These are phyloP conservation scores for Candida verbasci DNA, from an alignment of 805 yeast genomes.

Conservation along the genomic window DNA sequence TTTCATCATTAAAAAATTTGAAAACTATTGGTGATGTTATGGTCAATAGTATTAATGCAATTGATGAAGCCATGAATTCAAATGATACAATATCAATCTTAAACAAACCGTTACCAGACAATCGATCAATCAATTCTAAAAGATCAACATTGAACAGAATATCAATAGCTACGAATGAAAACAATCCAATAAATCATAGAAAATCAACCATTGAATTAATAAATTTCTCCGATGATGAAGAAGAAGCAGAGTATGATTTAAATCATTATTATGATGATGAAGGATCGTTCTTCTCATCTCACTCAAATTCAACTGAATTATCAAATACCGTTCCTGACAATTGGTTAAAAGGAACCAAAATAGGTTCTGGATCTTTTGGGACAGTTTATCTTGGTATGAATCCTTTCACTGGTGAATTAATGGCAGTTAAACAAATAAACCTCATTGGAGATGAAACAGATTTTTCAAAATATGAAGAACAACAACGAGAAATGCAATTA, in stretches of 20 bases:
- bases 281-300: background rate
- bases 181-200: slow-evolving; percentile 20
- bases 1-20: slow-evolving; percentile 13
- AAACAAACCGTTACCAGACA: slow-evolving; percentile 20
- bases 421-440: slow-evolving; percentile 96
- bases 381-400: slow-evolving; percentile 90
- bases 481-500: slow-evolving; percentile 76
- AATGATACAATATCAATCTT: slow-evolving; percentile 23
- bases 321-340: slow-evolving; percentile 47
- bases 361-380: slow-evolving; percentile 95
- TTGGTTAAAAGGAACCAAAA: slow-evolving; percentile 90
- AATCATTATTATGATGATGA: slow-evolving; percentile 9
- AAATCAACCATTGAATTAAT: slow-evolving; percentile 46
- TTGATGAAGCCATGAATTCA: slow-evolving; percentile 40
- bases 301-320: slow-evolving; percentile 4
- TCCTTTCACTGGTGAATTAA: slow-evolving; percentile 85
- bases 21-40: slow-evolving; percentile 64
- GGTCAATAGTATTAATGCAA: slow-evolving; percentile 51
- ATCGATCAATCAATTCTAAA: slow-evolving; percentile 13
- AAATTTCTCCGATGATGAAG: slow-evolving; percentile 37
- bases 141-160: slow-evolving; percentile 6
- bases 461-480: slow-evolving; percentile 54
- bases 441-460: slow-evolving; percentile 33
- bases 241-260: slow-evolving; percentile 21
- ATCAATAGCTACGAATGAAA: slow-evolving; percentile 14